Base-by-base conservation (phyloP, 768 basidiomycete genomes). In the Serendipita sp. region DNA sequence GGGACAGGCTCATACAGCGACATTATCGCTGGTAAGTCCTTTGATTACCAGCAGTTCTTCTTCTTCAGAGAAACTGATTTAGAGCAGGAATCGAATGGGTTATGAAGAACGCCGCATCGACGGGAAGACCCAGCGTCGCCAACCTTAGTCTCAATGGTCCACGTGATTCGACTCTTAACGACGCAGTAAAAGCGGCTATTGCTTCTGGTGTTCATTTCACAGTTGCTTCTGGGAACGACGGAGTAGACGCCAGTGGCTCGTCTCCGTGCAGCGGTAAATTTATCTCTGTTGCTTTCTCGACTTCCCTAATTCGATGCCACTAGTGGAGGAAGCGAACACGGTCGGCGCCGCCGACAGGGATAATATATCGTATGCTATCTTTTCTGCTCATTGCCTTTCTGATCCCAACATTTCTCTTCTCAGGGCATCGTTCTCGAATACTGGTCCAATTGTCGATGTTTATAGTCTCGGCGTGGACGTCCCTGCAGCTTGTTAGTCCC, bases 371-470 rank as follows among this genome's bases (percentile, higher is more conserved):
- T 41, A 38, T 30, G 60, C 38, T 42, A 61, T 24, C 34, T 7
- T 2, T 14, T 38, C 34, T 38, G 7, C 14, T 5, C 17, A 58
- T 11, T 58, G 30, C 13, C 53, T 1, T 24, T 58, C 53, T 33
- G 28, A 22, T 20, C 1, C 31, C 9, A 11, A 16, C 48, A 13
- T 11, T 26, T 63, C 65, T 5, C 76, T 75, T 56, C 66, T 66
- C 3, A 68, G 72, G 4, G 71, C 73, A 28, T 69, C 63, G 3
- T 75, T 72, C 72, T 77, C 75, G 58, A 77, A 77, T 70, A 76
- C 68, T 58, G 77, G 77, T n/a, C n/a, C 69, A n/a, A 66, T 71
- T 45, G 73, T 78, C 64, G 73, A 77, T 64, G 62, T 77, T 65
- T 58, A 24, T 34, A 24, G 22, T 58, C 53, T 58, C 11, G 53